These are phyloP conservation scores for Adiantum capillusveneris DNA, from an alignment of 75 land plant species.

Conservation along the genomic window DNA sequence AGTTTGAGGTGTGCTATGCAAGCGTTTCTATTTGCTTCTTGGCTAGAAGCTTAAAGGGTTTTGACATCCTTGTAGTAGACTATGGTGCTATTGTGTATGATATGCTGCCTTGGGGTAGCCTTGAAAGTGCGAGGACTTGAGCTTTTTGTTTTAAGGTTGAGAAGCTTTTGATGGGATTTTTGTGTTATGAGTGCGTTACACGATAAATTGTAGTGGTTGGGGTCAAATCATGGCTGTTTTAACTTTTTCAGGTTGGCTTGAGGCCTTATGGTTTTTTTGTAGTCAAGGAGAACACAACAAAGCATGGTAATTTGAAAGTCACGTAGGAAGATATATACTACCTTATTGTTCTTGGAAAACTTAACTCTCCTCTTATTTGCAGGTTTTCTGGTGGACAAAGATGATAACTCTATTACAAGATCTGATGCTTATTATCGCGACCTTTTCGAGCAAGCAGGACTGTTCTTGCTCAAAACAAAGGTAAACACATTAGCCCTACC, in stretches of 20 bases:
- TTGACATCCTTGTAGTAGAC: too few relatives aligned
- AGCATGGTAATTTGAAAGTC: conserved; percentile 30
- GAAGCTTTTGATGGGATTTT: too few relatives aligned
- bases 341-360: background rate
- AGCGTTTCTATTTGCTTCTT: too few relatives aligned
- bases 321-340: background rate
- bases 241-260: conserved; percentile 87
- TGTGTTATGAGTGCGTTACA: too few relatives aligned
- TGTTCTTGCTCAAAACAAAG: conserved; percentile 56
- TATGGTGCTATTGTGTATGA: too few relatives aligned
- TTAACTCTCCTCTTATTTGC: conserved; percentile 9
- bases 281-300: conserved; percentile 85
- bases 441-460: conserved; percentile 61
- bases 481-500: conserved; percentile 19
- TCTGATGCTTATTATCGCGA: conserved; percentile 82
- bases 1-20: too few relatives aligned
- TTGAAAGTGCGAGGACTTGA: too few relatives aligned
- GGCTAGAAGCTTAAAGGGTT: too few relatives aligned
- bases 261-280: conserved; percentile 86
- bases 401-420: conserved; percentile 78
- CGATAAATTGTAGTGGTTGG: too few relatives aligned
- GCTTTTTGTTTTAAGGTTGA: too few relatives aligned
- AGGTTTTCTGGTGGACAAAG: conserved; percentile 95
- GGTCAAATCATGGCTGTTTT: too few relatives aligned
- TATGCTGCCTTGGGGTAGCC: too few relatives aligned